Conservation (phyloP, 768 basidiomycete genomes). For the Podaxis sp. region DNA sequence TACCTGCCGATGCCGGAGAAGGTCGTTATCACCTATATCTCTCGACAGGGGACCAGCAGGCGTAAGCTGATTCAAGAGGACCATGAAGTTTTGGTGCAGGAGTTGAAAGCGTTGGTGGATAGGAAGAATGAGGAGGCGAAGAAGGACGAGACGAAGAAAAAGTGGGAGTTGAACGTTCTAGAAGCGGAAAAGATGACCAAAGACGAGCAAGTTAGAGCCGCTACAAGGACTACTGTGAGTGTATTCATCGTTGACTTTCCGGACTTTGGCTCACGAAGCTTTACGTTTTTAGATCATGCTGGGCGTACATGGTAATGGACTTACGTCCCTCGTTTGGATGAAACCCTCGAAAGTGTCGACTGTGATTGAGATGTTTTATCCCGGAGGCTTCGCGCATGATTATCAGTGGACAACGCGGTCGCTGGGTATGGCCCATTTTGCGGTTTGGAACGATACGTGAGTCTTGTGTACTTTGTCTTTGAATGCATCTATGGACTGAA, state of each 20-base stretch:
- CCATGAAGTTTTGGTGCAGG: conserved; percentile 51
- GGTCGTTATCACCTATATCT: conserved; percentile 72
- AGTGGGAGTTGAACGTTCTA: conserved; percentile 63
- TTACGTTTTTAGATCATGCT: conserved; percentile 50
- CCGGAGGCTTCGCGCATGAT: conserved; percentile 79
- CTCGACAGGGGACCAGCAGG: conserved; percentile 53
- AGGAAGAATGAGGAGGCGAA: conserved; percentile 30
- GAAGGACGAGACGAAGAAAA: conserved; percentile 15
- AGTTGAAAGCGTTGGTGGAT: conserved; percentile 48
- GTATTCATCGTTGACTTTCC: neutral
- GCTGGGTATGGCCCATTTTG: conserved; percentile 72
- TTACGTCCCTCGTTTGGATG: conserved; percentile 87
- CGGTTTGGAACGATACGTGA: conserved; percentile 79
- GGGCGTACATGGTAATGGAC: conserved; percentile 78
- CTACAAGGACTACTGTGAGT: conserved; percentile 69
- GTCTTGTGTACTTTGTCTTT: conserved; percentile 10
- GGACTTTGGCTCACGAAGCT: neutral
- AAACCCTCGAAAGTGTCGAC: conserved; percentile 69
- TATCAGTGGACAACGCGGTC: conserved; percentile 81
- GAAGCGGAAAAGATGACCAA: conserved; percentile 65
- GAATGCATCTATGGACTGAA: neutral
- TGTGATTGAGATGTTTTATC: conserved; percentile 85
- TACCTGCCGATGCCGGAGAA: conserved; percentile 41
- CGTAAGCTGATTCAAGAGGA: conserved; percentile 54
- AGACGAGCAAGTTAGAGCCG: conserved; percentile 71